phyloP scores from a whole-genome alignment of 139 green algal genomes.

The Micromonas pusilla region DNA sequence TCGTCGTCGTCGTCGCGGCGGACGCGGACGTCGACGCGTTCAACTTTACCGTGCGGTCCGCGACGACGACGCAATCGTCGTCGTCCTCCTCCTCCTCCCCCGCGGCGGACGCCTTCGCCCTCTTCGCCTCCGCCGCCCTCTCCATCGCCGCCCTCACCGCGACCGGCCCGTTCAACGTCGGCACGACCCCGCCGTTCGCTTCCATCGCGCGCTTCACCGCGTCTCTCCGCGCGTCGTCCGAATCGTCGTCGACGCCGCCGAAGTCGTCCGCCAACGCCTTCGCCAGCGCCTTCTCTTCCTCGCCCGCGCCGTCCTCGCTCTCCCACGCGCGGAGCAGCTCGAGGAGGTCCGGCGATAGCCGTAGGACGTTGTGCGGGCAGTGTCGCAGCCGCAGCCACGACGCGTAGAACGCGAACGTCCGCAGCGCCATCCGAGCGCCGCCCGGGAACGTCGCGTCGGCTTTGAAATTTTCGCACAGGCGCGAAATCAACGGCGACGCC shows the following conservation, averaged over 20 bases:
- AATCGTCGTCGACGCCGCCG: not conserved
- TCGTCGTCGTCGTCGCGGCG: not conserved
- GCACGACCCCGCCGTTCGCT: not conserved
- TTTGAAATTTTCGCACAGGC: not conserved
- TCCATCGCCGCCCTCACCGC: not conserved
- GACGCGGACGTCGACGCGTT: not conserved
- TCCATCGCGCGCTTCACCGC: too few species aligned
- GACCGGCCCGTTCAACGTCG: not conserved
- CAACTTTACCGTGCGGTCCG: not conserved
- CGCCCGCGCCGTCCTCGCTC: not conserved
- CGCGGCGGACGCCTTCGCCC: too few species aligned
- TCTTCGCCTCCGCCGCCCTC: too few species aligned
- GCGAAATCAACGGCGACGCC: not conserved
- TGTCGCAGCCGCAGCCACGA: not conserved
- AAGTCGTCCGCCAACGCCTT: not conserved
- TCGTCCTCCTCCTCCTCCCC: not conserved
- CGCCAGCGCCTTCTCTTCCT: not conserved
- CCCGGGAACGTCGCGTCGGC: not conserved
- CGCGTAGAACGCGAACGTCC: not conserved
- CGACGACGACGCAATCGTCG: not conserved
- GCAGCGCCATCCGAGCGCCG: not conserved
- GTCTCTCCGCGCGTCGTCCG: too few species aligned
- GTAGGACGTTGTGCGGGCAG: not conserved
- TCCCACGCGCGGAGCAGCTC: not conserved
- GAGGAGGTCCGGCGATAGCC: not conserved